phyloP scores from a whole-genome alignment of 1,139 yeast species.

The Yamadazyma mexicana region DNA sequence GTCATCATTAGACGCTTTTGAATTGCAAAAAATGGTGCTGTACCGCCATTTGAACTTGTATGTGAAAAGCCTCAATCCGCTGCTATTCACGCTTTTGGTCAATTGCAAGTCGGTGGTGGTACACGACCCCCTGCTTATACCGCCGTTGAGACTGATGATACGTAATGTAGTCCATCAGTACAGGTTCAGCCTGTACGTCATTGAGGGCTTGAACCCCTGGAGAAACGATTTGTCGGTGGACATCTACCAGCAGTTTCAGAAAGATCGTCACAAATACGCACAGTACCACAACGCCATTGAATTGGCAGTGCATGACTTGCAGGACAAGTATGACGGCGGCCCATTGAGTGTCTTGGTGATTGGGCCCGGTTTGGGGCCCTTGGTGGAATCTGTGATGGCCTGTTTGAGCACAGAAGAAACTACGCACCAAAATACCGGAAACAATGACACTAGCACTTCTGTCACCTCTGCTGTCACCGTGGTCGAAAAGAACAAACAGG shows the following conservation, averaged over 20 bases:
- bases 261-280: slow-evolving; percentile 65
- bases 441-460: not conserved
- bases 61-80: slow-evolving; percentile 3
- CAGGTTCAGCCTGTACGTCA: slow-evolving; percentile 11
- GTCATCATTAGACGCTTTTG: not conserved
- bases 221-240: slow-evolving; percentile 52
- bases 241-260: slow-evolving; percentile 69
- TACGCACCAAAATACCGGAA: slow-evolving; percentile 10
- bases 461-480: slow-evolving; percentile 18
- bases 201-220: slow-evolving; percentile 71
- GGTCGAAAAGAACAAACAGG: slow-evolving; percentile 72
- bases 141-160: not conserved
- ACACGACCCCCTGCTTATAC: not conserved
- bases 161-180: slow-evolving; percentile 1
- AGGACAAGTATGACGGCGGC: not conserved
- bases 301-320: slow-evolving; percentile 46
- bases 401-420: too few relatives aligned
- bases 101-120: slow-evolving; percentile 5
- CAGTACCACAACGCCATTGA: slow-evolving; percentile 67
- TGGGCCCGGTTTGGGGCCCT: slow-evolving; percentile 89
- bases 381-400: slow-evolving; percentile 44
- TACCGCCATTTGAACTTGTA: slow-evolving; percentile 6
- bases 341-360: slow-evolving; percentile 51
- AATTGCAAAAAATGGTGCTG: slow-evolving; percentile 3
- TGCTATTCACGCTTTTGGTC: slow-evolving; percentile 4